A percentile compares a stretch with the other conserved stretches of the same genome.
Conservation (phyloP, 805 yeast species). For the Sugiyamaella lignohabitans region DNA sequence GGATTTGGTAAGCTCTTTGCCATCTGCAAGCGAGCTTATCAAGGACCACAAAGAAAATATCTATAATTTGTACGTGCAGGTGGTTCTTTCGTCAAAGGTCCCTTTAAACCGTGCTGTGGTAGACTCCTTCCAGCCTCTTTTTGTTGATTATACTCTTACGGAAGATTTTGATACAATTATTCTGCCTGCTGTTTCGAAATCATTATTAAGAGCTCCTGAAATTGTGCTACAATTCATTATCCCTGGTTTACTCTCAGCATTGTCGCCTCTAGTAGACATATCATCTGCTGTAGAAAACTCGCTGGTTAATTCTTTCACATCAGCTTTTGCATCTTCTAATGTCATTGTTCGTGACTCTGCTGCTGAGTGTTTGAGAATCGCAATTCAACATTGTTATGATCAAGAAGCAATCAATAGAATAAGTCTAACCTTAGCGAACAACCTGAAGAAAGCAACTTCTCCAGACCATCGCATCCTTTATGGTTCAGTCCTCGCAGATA, state of each 20-base stretch:
- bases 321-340: conserved; percentile 65
- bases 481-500: conserved; percentile 38
- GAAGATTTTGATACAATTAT: conserved; percentile 36
- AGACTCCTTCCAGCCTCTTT: conserved; percentile 37
- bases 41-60: conserved; percentile 15
- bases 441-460: conserved; percentile 52
- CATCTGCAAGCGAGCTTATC: conserved; percentile 18
- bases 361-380: conserved; percentile 30
- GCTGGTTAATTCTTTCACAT: conserved; percentile 44
- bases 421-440: conserved; percentile 49
- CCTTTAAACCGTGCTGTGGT: conserved; percentile 20
- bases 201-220: conserved; percentile 75
- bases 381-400: conserved; percentile 26
- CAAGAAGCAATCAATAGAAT: conserved; percentile 32
- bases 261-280: conserved; percentile 37
- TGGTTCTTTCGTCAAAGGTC: conserved; percentile 28
- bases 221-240: conserved; percentile 50
- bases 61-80: conserved; percentile 24
- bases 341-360: conserved; percentile 53
- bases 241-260: conserved; percentile 40
- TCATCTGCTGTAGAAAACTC: conserved; percentile 39
- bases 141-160: conserved; percentile 38
- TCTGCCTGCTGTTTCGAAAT: conserved; percentile 63
- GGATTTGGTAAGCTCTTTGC: conserved; percentile 21
- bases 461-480: conserved; percentile 59